Evolutionary conservation across 495 filamentous ascomycete genomes (phyloP).

Genomic region (Penicillium malachiteum): DNA sequence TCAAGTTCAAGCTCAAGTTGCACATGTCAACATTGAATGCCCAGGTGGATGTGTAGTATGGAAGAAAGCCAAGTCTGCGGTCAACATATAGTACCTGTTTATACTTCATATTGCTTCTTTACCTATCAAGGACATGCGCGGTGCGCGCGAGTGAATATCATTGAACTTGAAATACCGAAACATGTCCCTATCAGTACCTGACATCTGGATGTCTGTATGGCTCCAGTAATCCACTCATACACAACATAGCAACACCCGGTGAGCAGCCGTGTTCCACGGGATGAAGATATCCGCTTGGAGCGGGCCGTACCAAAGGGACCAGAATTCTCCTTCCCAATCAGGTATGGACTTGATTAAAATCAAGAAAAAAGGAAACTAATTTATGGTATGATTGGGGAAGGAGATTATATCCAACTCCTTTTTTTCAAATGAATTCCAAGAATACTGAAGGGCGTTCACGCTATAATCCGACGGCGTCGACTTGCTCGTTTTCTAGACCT

Average conservation of each 20-base stretch:
- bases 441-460: background rate
- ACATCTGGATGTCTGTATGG: too few relatives aligned
- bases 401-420: background rate
- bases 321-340: conserved; percentile 15
- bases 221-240: too few relatives aligned
- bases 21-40: too few relatives aligned
- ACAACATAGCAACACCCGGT: background rate
- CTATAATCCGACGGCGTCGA: conserved; percentile 5
- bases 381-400: background rate
- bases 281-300: conserved; percentile 1
- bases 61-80: too few relatives aligned
- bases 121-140: too few relatives aligned
- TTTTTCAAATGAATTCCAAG: background rate
- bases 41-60: too few relatives aligned
- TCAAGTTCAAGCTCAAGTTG: too few relatives aligned
- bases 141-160: too few relatives aligned
- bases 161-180: too few relatives aligned
- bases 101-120: too few relatives aligned
- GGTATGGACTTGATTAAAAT: background rate
- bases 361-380: background rate
- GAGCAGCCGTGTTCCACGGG: background rate
- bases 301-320: background rate
- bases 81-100: too few relatives aligned
- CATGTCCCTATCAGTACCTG: too few relatives aligned
- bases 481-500: conserved; percentile 7